These are phyloP conservation scores for Lactarius akahatsu DNA, from an alignment of 768 basidiomycete species.

Conservation along the genomic window DNA sequence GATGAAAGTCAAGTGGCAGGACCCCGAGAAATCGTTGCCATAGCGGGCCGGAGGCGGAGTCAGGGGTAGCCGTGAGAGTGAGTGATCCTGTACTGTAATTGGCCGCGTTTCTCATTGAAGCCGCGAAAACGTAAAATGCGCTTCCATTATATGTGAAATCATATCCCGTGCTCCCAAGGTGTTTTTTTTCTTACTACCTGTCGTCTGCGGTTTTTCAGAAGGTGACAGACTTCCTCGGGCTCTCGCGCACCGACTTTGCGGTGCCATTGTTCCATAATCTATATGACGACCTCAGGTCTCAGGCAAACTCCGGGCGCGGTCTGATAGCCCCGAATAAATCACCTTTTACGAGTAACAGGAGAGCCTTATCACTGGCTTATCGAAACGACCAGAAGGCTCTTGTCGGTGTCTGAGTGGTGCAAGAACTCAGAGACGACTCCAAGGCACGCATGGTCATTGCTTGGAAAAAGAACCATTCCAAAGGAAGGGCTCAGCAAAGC, in stretches of 20 bases:
- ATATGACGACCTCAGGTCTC: conserved; percentile 1
- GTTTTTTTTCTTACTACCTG: not conserved
- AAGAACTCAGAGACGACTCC: conserved; percentile 13
- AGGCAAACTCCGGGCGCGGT: conserved; percentile 4
- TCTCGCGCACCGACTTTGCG: not conserved
- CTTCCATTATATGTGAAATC: not conserved
- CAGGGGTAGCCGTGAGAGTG: not conserved
- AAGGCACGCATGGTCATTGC: not conserved
- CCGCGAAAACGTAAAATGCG: not conserved
- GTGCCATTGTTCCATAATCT: conserved; percentile 7
- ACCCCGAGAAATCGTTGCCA: not conserved
- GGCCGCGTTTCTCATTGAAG: not conserved
- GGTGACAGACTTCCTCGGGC: not conserved
- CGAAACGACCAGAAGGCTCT: conserved; percentile 1
- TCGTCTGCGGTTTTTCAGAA: not conserved
- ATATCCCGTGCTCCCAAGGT: not conserved
- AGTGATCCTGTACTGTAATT: not conserved
- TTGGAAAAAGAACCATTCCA: not conserved
- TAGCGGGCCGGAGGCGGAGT: not conserved
- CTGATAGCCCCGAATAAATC: not conserved
- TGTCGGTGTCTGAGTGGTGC: conserved; percentile 11
- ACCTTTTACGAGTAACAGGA: not conserved
- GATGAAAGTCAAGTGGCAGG: not conserved
- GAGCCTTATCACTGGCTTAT: not conserved
- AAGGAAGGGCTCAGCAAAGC: not conserved